phyloP scores from a whole-genome alignment of 192 early-diverging fungal species.

The Spinellus fusiger region DNA sequence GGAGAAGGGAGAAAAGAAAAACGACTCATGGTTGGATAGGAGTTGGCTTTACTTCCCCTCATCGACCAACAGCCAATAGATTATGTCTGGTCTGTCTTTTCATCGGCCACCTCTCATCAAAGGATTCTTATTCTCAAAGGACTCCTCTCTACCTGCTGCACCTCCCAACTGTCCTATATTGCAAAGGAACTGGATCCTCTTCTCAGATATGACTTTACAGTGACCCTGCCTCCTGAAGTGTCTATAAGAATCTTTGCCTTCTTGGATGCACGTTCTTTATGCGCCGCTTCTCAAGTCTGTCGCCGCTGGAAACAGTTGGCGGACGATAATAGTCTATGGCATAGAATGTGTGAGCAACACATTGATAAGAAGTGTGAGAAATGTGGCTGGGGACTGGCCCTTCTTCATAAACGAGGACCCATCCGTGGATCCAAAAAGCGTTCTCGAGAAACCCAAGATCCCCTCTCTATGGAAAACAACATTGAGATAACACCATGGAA shows the following conservation, averaged over 20 bases:
- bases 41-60: slow-evolving; percentile 50
- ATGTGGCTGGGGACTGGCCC: slow-evolving; percentile 93
- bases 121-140: slow-evolving; percentile 66
- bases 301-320: slow-evolving; percentile 74
- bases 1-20: too few species aligned
- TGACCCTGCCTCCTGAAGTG: slow-evolving; percentile 68
- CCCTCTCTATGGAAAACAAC: background rate
- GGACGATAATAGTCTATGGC: slow-evolving; percentile 93
- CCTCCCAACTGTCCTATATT: slow-evolving; percentile 83
- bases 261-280: slow-evolving; percentile 85
- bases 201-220: slow-evolving; percentile 74
- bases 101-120: slow-evolving; percentile 46
- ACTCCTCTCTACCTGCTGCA: slow-evolving; percentile 70
- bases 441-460: background rate
- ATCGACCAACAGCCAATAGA: slow-evolving; percentile 49
- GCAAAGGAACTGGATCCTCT: slow-evolving; percentile 59
- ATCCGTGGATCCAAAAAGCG: slow-evolving; percentile 4
- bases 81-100: slow-evolving; percentile 58
- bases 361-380: slow-evolving; percentile 93
- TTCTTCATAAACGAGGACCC: slow-evolving; percentile 53
- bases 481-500: slow-evolving; percentile 77
- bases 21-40: slow-evolving; percentile 15
- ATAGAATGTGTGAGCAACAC: slow-evolving; percentile 95
- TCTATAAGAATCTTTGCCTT: slow-evolving; percentile 78
- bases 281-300: slow-evolving; percentile 82